These are phyloP conservation scores for Dujonia santamariae DNA, from an alignment of 1,139 yeast genomes.

Conservation along the genomic window DNA sequence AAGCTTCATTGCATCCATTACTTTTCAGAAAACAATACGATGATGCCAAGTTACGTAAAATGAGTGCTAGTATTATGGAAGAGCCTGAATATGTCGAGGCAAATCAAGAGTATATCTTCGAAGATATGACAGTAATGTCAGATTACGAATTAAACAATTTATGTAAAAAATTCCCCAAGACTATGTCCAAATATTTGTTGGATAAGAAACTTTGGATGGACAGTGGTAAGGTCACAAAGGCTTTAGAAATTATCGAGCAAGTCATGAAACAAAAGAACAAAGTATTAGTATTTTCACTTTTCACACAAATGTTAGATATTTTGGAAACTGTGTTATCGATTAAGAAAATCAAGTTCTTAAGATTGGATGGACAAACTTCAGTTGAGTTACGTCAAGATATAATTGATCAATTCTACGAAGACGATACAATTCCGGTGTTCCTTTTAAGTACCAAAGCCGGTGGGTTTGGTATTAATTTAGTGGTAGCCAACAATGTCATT, in stretches of 20 bases:
- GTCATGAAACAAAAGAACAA: slow-evolving; percentile 65
- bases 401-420: slow-evolving; percentile 86
- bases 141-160: slow-evolving; percentile 82
- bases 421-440: slow-evolving; percentile 78
- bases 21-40: slow-evolving; percentile 60
- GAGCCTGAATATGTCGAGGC: slow-evolving; percentile 81
- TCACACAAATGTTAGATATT: slow-evolving; percentile 89
- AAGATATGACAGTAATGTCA: slow-evolving; percentile 96
- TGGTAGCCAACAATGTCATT: slow-evolving; percentile 90
- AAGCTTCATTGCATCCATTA: slow-evolving; percentile 74
- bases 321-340: slow-evolving; percentile 72
- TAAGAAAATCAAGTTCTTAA: slow-evolving; percentile 66
- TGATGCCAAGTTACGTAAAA: slow-evolving; percentile 51
- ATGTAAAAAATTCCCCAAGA: slow-evolving; percentile 68
- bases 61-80: slow-evolving; percentile 76
- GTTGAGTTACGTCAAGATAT: slow-evolving; percentile 92
- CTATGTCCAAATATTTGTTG: slow-evolving; percentile 54
- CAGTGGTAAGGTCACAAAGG: slow-evolving; percentile 70
- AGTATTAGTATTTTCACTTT: slow-evolving; percentile 80
- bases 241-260: slow-evolving; percentile 56
- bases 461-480: slow-evolving; percentile 94
- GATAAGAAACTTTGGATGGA: slow-evolving; percentile 59
- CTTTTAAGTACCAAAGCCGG: slow-evolving; percentile 94
- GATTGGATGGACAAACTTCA: slow-evolving; percentile 91
- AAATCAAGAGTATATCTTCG: slow-evolving; percentile 68